Evolutionary conservation across 805 yeast genomes (phyloP).

Genomic region (Metschnikowia chrysomelidarum): DNA sequence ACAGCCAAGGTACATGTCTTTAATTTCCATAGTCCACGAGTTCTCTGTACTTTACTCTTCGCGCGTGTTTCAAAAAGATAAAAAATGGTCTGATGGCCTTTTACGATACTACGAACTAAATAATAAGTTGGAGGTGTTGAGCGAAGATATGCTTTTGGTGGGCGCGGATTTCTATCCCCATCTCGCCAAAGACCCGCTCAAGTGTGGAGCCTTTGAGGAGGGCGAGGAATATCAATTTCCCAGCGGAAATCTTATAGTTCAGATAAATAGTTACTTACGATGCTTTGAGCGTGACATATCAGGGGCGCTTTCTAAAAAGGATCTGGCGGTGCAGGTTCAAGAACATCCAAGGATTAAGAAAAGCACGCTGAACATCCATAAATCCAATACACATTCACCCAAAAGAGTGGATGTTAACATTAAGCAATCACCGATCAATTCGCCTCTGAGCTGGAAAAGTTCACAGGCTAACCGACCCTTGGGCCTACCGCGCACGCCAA

Average conservation of each 20-base stretch:
- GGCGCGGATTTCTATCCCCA: slow-evolving; percentile 34
- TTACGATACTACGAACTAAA: slow-evolving; percentile 47
- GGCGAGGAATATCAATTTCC: slow-evolving; percentile 28
- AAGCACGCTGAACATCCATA: too few relatives aligned
- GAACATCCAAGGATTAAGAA: too few relatives aligned
- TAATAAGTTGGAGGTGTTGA: slow-evolving; percentile 44
- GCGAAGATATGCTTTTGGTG: slow-evolving; percentile 34
- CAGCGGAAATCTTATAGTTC: slow-evolving; percentile 27
- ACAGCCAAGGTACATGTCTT: too few relatives aligned
- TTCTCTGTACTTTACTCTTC: slow-evolving; percentile 46
- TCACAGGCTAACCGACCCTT: too few relatives aligned
- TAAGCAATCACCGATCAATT: too few relatives aligned
- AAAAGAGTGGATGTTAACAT: too few relatives aligned
- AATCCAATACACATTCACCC: too few relatives aligned
- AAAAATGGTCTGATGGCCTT: slow-evolving; percentile 53
- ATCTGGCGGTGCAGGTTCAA: neutral
- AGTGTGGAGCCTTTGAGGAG: slow-evolving; percentile 18
- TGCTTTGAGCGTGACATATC: slow-evolving; percentile 39
- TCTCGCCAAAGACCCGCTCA: slow-evolving; percentile 19
- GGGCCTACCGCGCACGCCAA: too few relatives aligned
- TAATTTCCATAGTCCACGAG: slow-evolving; percentile 43
- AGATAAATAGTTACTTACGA: slow-evolving; percentile 29
- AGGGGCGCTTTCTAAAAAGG: slow-evolving; percentile 14
- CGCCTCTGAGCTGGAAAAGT: too few relatives aligned
- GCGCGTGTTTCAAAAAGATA: slow-evolving; percentile 44